Evolutionary conservation across 164 flowering plant genomes (phyloP).

Genomic region (Echeveria elegans): DNA sequence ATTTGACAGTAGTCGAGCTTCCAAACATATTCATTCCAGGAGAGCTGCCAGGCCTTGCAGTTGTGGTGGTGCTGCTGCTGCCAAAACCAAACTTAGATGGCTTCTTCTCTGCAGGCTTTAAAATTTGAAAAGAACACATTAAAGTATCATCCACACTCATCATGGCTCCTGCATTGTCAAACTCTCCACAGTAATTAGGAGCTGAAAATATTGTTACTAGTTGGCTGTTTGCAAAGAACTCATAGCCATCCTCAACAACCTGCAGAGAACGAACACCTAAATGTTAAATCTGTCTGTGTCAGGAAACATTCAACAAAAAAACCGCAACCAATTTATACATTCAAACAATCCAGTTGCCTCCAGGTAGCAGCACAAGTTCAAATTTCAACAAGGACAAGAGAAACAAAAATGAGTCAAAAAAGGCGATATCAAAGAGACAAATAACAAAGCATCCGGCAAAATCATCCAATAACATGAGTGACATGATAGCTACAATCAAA

Average conservation of each 20-base stretch:
- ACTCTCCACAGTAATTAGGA: slow-evolving; percentile 84
- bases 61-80: slow-evolving; percentile 15
- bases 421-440: neutral
- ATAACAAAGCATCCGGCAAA: neutral
- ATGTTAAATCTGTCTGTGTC: too few relatives aligned
- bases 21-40: slow-evolving; percentile 18
- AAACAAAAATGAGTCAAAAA: neutral
- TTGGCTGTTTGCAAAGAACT: slow-evolving; percentile 45
- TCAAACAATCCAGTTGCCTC: neutral
- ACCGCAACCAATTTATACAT: neutral
- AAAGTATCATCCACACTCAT: slow-evolving; percentile 86
- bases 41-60: slow-evolving; percentile 25
- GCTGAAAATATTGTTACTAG: slow-evolving; percentile 92
- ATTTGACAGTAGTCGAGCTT: slow-evolving; percentile 34
- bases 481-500: neutral
- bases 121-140: slow-evolving; percentile 72
- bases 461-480: neutral
- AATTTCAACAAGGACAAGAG: neutral
- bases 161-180: slow-evolving; percentile 93
- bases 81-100: slow-evolving; percentile 20
- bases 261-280: too few relatives aligned
- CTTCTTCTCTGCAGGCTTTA: slow-evolving; percentile 64
- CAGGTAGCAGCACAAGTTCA: neutral
- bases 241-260: slow-evolving; percentile 48
- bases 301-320: neutral